These are phyloP conservation scores for Xylaria sp. DNA, from an alignment of 495 filamentous ascomycete genomes.

Conservation along the genomic window DNA sequence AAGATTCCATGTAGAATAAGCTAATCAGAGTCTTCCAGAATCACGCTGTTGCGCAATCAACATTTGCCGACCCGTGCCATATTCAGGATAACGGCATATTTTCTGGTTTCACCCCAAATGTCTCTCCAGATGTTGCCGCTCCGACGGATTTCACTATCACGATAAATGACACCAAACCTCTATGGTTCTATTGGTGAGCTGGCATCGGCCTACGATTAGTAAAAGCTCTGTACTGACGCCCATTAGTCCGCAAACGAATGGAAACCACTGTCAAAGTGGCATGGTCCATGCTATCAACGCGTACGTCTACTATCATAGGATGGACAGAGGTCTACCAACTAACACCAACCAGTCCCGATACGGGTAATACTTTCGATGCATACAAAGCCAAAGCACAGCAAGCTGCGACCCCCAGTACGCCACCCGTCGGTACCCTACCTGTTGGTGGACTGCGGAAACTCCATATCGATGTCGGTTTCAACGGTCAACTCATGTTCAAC, in stretches of 20 bases:
- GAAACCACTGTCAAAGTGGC: conserved; percentile 51
- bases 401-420: conserved; percentile 40
- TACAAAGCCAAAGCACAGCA: conserved; percentile 41
- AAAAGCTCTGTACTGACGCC: conserved; percentile 15
- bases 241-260: conserved; percentile 42
- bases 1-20: neutral
- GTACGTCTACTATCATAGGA: conserved; percentile 30
- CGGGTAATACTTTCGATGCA: conserved; percentile 46
- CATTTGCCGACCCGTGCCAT: conserved; percentile 64
- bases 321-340: conserved; percentile 14
- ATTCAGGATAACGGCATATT: conserved; percentile 57
- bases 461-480: conserved; percentile 45
- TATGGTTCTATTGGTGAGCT: conserved; percentile 66
- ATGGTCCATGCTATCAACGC: conserved; percentile 52
- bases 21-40: conserved; percentile 43
- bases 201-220: conserved; percentile 28
- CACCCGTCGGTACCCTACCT: conserved; percentile 41
- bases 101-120: conserved; percentile 54
- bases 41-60: conserved; percentile 66
- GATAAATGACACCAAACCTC: conserved; percentile 63
- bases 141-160: conserved; percentile 60
- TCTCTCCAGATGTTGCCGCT: conserved; percentile 40
- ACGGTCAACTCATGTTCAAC: conserved; percentile 42
- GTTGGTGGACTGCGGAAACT: conserved; percentile 44
- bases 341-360: conserved; percentile 36